A percentile compares a stretch with the other conserved stretches of the same genome.
phyloP scores from a whole-genome alignment of 2,329 filamentous ascomycete species.

The Aspergillus arachidicola region DNA sequence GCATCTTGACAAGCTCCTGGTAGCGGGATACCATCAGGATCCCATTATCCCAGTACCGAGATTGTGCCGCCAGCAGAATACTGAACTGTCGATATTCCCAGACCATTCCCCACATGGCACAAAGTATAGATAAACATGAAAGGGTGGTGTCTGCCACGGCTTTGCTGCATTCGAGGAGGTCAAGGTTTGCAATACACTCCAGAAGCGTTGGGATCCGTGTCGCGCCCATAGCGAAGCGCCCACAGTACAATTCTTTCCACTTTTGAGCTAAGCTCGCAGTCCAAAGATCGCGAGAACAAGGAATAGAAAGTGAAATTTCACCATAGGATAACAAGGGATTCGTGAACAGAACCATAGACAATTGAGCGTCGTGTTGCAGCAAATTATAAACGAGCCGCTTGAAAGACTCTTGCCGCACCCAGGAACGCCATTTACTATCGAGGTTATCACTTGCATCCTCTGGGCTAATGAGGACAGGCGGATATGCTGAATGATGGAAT shows the following conservation, averaged over 20 bases:
- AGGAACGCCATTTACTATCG: not conserved
- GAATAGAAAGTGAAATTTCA: not conserved
- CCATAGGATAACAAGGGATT: not conserved
- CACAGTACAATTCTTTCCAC: not conserved
- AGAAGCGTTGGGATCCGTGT: not conserved
- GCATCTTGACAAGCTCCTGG: slow-evolving; percentile 32
- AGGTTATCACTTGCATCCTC: not conserved
- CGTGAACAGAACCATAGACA: not conserved
- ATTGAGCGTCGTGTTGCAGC: not conserved
- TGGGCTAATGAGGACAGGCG: not conserved
- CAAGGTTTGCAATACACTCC: not conserved
- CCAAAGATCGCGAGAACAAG: not conserved
- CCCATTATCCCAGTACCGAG: slow-evolving; percentile 29
- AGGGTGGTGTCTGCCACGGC: slow-evolving; percentile 12
- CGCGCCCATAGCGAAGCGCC: not conserved
- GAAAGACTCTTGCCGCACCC: not conserved
- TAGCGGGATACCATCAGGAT: slow-evolving; percentile 29
- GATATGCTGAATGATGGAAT: slow-evolving; percentile 28
- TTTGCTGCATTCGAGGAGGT: not conserved
- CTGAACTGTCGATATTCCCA: slow-evolving; percentile 36
- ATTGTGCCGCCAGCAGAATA: slow-evolving; percentile 24
- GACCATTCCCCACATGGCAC: slow-evolving; percentile 35
- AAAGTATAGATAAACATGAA: slow-evolving; percentile 29
- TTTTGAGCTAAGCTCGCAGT: not conserved
- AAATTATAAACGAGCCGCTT: not conserved